phyloP scores from a whole-genome alignment of 768 basidiomycete species.

The Tylopilus plumbeoviolaceoides region DNA sequence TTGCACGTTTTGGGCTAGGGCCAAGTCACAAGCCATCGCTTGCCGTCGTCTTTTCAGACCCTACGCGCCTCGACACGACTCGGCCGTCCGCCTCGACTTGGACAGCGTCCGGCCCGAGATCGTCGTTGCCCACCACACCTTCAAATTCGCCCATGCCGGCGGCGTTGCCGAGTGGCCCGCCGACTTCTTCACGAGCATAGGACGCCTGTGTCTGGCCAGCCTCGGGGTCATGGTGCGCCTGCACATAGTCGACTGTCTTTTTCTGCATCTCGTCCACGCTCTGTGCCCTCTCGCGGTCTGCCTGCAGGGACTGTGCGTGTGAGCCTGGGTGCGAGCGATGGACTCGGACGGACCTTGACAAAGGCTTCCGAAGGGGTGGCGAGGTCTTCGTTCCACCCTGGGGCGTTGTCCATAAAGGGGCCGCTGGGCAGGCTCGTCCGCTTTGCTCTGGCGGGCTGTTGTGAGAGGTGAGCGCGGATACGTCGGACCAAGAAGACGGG shows the following conservation, averaged over 20 bases:
- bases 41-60: slow-evolving; percentile 14
- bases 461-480: neutral
- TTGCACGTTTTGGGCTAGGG: slow-evolving; percentile 5
- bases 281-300: slow-evolving; percentile 19
- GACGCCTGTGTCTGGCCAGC: slow-evolving; percentile 27
- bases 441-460: slow-evolving; percentile 54
- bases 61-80: slow-evolving; percentile 16
- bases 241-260: slow-evolving; percentile 20
- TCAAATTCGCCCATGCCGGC: slow-evolving; percentile 30
- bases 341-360: slow-evolving; percentile 47
- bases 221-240: slow-evolving; percentile 13
- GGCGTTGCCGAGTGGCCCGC: slow-evolving; percentile 25
- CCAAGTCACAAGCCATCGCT: neutral
- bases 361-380: slow-evolving; percentile 62
- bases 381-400: slow-evolving; percentile 69
- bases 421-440: slow-evolving; percentile 41
- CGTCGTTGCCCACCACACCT: slow-evolving; percentile 26
- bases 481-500: neutral
- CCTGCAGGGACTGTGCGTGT: slow-evolving; percentile 9
- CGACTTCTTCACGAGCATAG: slow-evolving; percentile 26
- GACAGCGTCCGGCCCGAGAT: slow-evolving; percentile 24
- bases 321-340: neutral
- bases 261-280: slow-evolving; percentile 16
- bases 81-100: slow-evolving; percentile 25
- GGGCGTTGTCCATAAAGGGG: slow-evolving; percentile 49